Percentiles rank a stretch among this genome's conserved stretches.
These are phyloP conservation scores for Discostella pseudostelligera DNA, from an alignment of 108 stramenopile species.

Conservation along the genomic window DNA sequence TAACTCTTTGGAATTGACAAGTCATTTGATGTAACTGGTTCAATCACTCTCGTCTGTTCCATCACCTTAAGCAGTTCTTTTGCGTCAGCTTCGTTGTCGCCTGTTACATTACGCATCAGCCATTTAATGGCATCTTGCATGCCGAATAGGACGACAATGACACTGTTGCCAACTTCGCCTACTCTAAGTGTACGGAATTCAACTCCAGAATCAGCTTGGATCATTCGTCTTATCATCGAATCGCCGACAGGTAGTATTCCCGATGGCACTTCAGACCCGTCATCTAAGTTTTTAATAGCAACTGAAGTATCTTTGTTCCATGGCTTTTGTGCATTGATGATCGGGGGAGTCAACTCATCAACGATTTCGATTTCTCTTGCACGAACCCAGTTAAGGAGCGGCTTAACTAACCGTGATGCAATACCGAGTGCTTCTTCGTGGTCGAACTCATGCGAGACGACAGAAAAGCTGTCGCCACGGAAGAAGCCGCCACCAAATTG, in stretches of 20 bases:
- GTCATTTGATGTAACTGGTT: slow-evolving; percentile 61
- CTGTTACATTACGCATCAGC: slow-evolving; percentile 62
- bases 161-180: slow-evolving; percentile 77
- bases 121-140: slow-evolving; percentile 70
- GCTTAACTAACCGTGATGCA: slow-evolving; percentile 63
- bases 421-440: slow-evolving; percentile 62
- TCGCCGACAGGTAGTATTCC: slow-evolving; percentile 52
- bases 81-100: slow-evolving; percentile 57
- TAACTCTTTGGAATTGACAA: slow-evolving; percentile 43
- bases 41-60: slow-evolving; percentile 73
- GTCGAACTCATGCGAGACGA: slow-evolving; percentile 43
- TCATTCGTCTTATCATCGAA: slow-evolving; percentile 66
- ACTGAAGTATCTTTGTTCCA: slow-evolving; percentile 23
- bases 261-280: slow-evolving; percentile 50
- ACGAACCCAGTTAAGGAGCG: slow-evolving; percentile 73
- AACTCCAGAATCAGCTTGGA: slow-evolving; percentile 79
- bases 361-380: slow-evolving; percentile 61
- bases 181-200: slow-evolving; percentile 80
- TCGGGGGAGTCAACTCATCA: slow-evolving; percentile 54
- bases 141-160: slow-evolving; percentile 81
- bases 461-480: slow-evolving; percentile 56
- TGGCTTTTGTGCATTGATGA: slow-evolving; percentile 17
- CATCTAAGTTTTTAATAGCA: slow-evolving; percentile 39
- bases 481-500: slow-evolving; percentile 47
- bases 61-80: slow-evolving; percentile 54